Evolutionary conservation across 805 yeast species (phyloP).

Genomic region (Cyberlindnera bimundalis): DNA sequence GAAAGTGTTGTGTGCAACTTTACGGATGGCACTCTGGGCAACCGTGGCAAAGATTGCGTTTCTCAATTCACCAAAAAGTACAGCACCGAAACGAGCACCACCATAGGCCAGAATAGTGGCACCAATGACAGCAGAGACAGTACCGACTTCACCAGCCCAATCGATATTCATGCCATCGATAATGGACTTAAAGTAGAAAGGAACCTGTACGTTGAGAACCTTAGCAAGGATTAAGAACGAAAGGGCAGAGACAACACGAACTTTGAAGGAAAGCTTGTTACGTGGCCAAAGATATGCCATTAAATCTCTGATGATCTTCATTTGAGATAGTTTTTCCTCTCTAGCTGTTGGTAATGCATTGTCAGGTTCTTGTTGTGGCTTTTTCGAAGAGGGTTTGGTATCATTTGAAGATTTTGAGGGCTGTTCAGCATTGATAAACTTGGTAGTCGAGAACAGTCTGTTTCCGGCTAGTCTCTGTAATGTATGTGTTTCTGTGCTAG

Average conservation of each 20-base stretch:
- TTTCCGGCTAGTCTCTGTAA: too few species aligned
- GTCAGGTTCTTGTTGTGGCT: conserved; percentile 1
- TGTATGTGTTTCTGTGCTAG: background rate
- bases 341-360: conserved; percentile 8
- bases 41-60: conserved; percentile 96
- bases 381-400: conserved; percentile 1
- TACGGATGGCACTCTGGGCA: conserved; percentile 89
- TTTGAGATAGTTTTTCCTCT: conserved; percentile 34
- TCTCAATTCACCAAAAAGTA: conserved; percentile 87
- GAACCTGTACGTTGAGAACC: conserved; percentile 89
- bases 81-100: conserved; percentile 90
- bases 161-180: conserved; percentile 92
- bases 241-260: conserved; percentile 75
- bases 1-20: conserved; percentile 87
- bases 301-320: conserved; percentile 57
- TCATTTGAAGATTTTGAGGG: background rate
- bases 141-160: conserved; percentile 65
- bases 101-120: conserved; percentile 82
- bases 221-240: conserved; percentile 75
- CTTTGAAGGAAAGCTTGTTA: conserved; percentile 58
- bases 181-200: conserved; percentile 85
- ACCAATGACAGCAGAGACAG: conserved; percentile 62
- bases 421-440: background rate
- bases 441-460: background rate
- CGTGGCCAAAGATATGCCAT: conserved; percentile 80